Evolutionary conservation across 805 yeast species (phyloP).

Genomic region (Wickerhamiella azyma): DNA sequence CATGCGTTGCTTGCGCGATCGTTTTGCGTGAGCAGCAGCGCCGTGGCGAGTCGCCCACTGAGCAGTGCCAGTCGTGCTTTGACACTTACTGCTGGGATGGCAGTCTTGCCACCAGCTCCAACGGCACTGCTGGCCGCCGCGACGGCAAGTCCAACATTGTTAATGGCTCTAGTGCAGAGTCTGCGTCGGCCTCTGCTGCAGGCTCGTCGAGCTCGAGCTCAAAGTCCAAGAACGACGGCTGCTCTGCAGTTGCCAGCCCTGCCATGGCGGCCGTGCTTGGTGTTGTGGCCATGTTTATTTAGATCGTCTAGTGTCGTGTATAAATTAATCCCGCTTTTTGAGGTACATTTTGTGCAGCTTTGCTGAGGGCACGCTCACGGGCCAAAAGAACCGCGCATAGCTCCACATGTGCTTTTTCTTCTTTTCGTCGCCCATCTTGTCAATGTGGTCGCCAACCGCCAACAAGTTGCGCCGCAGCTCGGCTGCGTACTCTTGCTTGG

Average conservation of each 20-base stretch:
- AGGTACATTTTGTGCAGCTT: slow-evolving; percentile 65
- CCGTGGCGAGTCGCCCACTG: slow-evolving; percentile 39
- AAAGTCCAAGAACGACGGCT: neutral
- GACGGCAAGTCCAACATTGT: slow-evolving; percentile 26
- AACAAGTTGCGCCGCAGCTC: slow-evolving; percentile 52
- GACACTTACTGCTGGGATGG: slow-evolving; percentile 60
- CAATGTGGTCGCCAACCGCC: slow-evolving; percentile 63
- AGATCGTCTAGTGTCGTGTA: too few species aligned
- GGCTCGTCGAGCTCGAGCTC: neutral
- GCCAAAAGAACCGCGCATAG: slow-evolving; percentile 78
- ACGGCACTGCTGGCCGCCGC: slow-evolving; percentile 14
- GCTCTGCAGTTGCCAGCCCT: neutral
- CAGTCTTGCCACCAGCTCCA: slow-evolving; percentile 1
- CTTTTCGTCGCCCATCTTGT: slow-evolving; percentile 23
- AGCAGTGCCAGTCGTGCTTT: slow-evolving; percentile 58
- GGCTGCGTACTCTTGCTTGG: slow-evolving; percentile 64
- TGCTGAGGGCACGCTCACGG: slow-evolving; percentile 53
- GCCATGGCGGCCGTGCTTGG: slow-evolving; percentile 1
- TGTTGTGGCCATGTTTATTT: neutral
- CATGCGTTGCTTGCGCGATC: slow-evolving; percentile 68
- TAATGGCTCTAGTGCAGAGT: neutral
- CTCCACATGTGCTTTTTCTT: slow-evolving; percentile 64
- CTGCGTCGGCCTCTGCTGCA: neutral
- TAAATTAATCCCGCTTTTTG: slow-evolving; percentile 17
- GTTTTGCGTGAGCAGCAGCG: slow-evolving; percentile 62